These are phyloP conservation scores for Pinus tabuliformis DNA, from an alignment of 75 land plant species.

Conservation along the genomic window DNA sequence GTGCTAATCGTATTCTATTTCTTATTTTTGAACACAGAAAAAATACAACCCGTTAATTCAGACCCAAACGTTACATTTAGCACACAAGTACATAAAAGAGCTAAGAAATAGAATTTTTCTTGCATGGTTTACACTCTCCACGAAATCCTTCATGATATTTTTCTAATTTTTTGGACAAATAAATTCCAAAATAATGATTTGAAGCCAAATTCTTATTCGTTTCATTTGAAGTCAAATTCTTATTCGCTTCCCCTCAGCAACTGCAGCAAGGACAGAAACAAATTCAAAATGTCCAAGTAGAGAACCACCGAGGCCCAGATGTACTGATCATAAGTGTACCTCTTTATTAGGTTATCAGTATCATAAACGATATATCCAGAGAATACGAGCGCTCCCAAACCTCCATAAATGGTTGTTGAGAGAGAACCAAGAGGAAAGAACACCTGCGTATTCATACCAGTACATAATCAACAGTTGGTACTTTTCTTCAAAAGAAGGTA, in stretches of 20 bases:
- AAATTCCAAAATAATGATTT: not conserved
- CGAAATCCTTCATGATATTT: not conserved
- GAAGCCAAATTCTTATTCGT: not conserved
- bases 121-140: not conserved
- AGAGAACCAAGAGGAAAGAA: slow-evolving; percentile 84
- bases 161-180: not conserved
- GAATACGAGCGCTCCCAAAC: slow-evolving; percentile 70
- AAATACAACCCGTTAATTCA: not conserved
- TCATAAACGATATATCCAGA: slow-evolving; percentile 86
- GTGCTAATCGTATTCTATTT: not conserved
- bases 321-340: slow-evolving; percentile 83
- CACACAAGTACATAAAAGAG: not conserved
- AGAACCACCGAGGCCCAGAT: slow-evolving; percentile 90
- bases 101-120: not conserved
- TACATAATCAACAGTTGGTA: not conserved
- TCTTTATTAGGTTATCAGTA: slow-evolving; percentile 87
- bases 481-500: not conserved
- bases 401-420: slow-evolving; percentile 70
- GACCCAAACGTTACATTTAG: not conserved
- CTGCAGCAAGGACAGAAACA: slow-evolving; percentile 73
- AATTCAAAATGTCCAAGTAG: slow-evolving; percentile 87
- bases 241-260: slow-evolving; percentile 28
- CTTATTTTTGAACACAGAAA: not conserved
- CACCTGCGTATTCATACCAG: slow-evolving; percentile 36
- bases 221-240: not conserved